Percentiles rank a stretch among this genome's conserved stretches.
Conservation (phyloP, 345 rosid species). For the Melastoma malabathricum region DNA sequence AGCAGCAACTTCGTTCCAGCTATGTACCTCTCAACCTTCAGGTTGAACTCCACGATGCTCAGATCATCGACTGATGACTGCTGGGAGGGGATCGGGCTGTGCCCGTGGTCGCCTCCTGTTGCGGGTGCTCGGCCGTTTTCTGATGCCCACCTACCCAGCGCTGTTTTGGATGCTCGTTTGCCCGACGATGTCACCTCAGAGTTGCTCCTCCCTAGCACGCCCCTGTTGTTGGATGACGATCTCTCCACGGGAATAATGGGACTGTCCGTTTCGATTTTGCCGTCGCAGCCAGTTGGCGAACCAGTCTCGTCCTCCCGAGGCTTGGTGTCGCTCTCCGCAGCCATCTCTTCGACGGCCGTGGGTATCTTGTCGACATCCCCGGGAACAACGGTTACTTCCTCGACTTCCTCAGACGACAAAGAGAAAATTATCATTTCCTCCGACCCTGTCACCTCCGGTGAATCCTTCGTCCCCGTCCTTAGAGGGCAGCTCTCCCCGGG, state of each 20-base stretch:
- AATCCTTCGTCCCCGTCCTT: not conserved
- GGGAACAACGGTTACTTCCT: not conserved
- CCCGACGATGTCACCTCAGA: not conserved
- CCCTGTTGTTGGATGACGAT: not conserved
- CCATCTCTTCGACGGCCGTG: no score
- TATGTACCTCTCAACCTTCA: slow-evolving; percentile 8
- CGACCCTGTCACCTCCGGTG: not conserved
- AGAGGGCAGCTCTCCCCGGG: no score
- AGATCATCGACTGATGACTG: slow-evolving; percentile 3
- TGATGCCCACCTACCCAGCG: slow-evolving; percentile 3
- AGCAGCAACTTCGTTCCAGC: slow-evolving; percentile 2
- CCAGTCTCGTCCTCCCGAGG: no score
- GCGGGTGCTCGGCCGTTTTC: slow-evolving; percentile 3
- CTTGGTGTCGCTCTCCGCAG: no score
- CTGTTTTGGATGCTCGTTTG: not conserved
- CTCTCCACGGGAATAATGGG: not conserved
- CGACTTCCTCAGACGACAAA: not conserved
- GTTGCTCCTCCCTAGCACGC: not conserved
- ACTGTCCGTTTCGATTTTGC: not conserved
- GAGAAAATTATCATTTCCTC: slow-evolving; percentile 5
- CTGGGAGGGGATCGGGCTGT: no score
- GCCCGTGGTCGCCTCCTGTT: no score
- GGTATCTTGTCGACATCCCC: no score
- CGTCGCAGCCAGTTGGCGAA: no score
- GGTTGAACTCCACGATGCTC: slow-evolving; percentile 12